A percentile compares a stretch with the other conserved stretches of the same genome.
Conservation (phyloP, 1,284 basidiomycete genomes). For the Fomitopsis pinicola region DNA sequence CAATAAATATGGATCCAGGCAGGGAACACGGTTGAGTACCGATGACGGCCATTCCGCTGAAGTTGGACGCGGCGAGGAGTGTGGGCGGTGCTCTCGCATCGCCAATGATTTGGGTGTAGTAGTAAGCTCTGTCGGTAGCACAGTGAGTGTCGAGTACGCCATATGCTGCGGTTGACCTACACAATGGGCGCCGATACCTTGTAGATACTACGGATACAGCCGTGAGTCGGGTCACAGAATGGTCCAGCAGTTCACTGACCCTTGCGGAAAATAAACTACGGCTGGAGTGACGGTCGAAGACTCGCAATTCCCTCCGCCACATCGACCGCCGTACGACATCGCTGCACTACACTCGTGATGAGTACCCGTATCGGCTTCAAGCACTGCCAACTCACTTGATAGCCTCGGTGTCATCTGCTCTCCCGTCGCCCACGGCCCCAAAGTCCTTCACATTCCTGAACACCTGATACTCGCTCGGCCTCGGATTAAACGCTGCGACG, state of each 20-base stretch:
- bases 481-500: slow-evolving; percentile 47
- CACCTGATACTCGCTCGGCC: slow-evolving; percentile 57
- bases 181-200: slow-evolving; percentile 58
- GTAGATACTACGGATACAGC: slow-evolving; percentile 43
- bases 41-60: slow-evolving; percentile 67
- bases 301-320: slow-evolving; percentile 49
- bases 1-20: not conserved
- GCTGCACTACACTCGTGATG: slow-evolving; percentile 36
- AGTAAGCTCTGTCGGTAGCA: slow-evolving; percentile 38
- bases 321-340: slow-evolving; percentile 50
- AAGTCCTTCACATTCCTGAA: slow-evolving; percentile 71
- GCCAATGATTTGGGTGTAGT: slow-evolving; percentile 65
- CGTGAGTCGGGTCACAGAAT: slow-evolving; percentile 1
- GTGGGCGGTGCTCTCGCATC: slow-evolving; percentile 60
- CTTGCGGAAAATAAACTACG: slow-evolving; percentile 51
- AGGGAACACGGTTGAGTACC: slow-evolving; percentile 32
- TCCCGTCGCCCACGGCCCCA: slow-evolving; percentile 64
- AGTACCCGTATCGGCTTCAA: not conserved
- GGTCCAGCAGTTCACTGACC: slow-evolving; percentile 18
- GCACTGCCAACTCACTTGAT: slow-evolving; percentile 46
- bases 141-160: not conserved
- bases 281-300: slow-evolving; percentile 39
- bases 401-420: slow-evolving; percentile 65
- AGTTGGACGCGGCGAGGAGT: slow-evolving; percentile 50
- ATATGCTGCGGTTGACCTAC: slow-evolving; percentile 4